Evolutionary conservation across 179 eudicot genomes (phyloP), one percentile per base, ranked within the genome.

Genomic region (Beta lomatogona): DNA sequence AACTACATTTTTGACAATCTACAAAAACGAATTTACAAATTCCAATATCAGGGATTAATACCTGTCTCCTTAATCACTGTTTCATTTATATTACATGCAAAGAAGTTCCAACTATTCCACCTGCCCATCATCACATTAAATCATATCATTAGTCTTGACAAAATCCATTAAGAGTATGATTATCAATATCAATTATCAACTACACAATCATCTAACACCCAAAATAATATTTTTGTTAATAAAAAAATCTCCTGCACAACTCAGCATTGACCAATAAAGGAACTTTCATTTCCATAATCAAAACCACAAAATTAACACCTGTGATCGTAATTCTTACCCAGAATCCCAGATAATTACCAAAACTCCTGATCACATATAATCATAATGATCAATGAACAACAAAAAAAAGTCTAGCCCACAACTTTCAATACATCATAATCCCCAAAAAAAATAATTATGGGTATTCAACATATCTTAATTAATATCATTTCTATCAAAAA

Each of bases 91-190:
- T 92, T 46, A 85, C 99, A 95, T n/a, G 90, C 93, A 77, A 94
- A 95, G 86, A 86, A 94, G 77, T 95, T 95, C 99, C 99, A 95
- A 88, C 98, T 95, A 83, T 91, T 95, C 99, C 99, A 95, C 87
- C 99, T 95, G 92, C 80, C 54, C 75, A 85, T 73, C 50, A 61
- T 72, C 75, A 60, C 54, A 71, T 60, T 16, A 15, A 81, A 76
- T 13, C 76, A 76, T 74, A 68, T 25, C 7, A 69, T 66, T 71
- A 80, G 50, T 41, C 59, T 16, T 22, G 15, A 18, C 31, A 72
- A 5, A 72, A 16, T 10, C 61, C 5, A 48, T 21, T 46, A 19
- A 4, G 28, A 25, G 54, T 4, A 46, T 41, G 4, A 45, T 2
- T 45, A 71, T 14, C 15, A 25, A 73, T 9, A 1, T 36, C 31